Percentiles rank a stretch among this genome's conserved stretches.
Conservation (phyloP, 148 eudicot genomes). For the Heliosperma pusillum region DNA sequence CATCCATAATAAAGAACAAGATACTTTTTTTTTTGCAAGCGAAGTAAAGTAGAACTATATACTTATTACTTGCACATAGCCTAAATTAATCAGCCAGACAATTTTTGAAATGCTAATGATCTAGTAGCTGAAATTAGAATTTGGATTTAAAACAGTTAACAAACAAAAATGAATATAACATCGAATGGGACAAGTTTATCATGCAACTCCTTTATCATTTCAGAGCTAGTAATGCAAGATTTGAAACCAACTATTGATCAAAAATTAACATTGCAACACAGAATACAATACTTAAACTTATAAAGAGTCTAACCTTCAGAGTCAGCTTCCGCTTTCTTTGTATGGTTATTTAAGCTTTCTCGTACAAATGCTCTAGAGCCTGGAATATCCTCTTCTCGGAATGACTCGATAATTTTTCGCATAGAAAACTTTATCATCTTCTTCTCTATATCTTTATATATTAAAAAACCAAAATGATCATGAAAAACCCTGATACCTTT, state of each 20-base stretch:
- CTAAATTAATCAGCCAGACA: too few relatives aligned
- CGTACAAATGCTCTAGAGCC: slow-evolving; percentile 87
- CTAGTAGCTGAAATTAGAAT: too few relatives aligned
- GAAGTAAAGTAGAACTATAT: too few relatives aligned
- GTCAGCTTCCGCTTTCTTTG: slow-evolving; percentile 60
- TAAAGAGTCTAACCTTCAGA: slow-evolving; percentile 63
- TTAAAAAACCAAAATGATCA: slow-evolving; percentile 3
- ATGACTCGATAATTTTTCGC: slow-evolving; percentile 85
- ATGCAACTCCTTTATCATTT: slow-evolving; percentile 13
- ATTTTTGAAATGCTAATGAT: too few relatives aligned
- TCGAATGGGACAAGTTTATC: too few relatives aligned
- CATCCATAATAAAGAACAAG: too few relatives aligned
- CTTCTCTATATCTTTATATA: slow-evolving; percentile 80
- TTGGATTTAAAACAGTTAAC: too few relatives aligned
- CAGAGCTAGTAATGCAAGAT: slow-evolving; percentile 20
- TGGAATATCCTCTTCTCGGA: slow-evolving; percentile 75
- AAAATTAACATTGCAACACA: background rate
- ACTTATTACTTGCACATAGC: too few relatives aligned
- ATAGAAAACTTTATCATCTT: slow-evolving; percentile 84
- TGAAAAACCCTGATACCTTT: background rate
- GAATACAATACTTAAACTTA: slow-evolving; percentile 6
- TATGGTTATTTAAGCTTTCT: slow-evolving; percentile 81
- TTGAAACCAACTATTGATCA: slow-evolving; percentile 4
- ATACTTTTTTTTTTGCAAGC: too few relatives aligned
- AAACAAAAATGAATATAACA: too few relatives aligned